A percentile compares a stretch with the other conserved stretches of the same genome.
phyloP scores from a whole-genome alignment of 2,329 filamentous ascomycete genomes.

The Alternaria rosae region DNA sequence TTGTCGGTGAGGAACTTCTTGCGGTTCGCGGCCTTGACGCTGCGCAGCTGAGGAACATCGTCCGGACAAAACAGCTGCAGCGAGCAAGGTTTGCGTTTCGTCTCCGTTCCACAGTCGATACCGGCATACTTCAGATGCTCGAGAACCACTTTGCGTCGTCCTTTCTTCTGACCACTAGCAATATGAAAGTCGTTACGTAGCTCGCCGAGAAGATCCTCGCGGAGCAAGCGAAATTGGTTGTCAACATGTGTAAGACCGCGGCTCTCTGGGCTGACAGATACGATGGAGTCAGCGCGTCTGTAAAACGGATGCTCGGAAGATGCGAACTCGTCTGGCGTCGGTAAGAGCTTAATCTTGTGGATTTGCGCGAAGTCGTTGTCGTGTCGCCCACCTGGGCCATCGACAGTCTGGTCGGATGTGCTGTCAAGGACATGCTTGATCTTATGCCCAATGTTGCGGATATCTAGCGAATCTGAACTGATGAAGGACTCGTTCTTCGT shows the following conservation, averaged over 20 bases:
- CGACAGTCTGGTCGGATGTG: slow-evolving; percentile 54
- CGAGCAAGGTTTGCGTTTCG: slow-evolving; percentile 38
- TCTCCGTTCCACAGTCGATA: slow-evolving; percentile 48
- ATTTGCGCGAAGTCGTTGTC: slow-evolving; percentile 75
- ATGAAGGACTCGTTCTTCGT: slow-evolving; percentile 32
- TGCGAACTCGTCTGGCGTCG: slow-evolving; percentile 70
- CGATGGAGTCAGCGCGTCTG: slow-evolving; percentile 60
- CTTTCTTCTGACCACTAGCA: slow-evolving; percentile 59
- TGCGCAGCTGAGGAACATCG: slow-evolving; percentile 57
- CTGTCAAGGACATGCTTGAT: slow-evolving; percentile 57
- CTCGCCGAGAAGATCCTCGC: slow-evolving; percentile 75
- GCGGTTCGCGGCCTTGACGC: slow-evolving; percentile 36
- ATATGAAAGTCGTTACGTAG: slow-evolving; percentile 68
- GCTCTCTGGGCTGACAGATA: slow-evolving; percentile 44
- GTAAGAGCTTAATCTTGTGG: slow-evolving; percentile 67
- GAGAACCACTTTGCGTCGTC: slow-evolving; percentile 53
- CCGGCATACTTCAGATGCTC: slow-evolving; percentile 49
- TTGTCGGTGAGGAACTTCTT: slow-evolving; percentile 57
- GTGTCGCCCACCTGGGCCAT: slow-evolving; percentile 69
- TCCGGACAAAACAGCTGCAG: slow-evolving; percentile 53
- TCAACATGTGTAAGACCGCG: slow-evolving; percentile 66
- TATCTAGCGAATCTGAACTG: slow-evolving; percentile 57
- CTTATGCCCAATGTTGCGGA: slow-evolving; percentile 63
- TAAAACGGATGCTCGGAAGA: slow-evolving; percentile 63
- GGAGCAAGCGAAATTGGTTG: slow-evolving; percentile 74